A percentile compares a stretch with the other conserved stretches of the same genome.
phyloP scores from a whole-genome alignment of 306 rosid species.

The Trifolium subterraneum region DNA sequence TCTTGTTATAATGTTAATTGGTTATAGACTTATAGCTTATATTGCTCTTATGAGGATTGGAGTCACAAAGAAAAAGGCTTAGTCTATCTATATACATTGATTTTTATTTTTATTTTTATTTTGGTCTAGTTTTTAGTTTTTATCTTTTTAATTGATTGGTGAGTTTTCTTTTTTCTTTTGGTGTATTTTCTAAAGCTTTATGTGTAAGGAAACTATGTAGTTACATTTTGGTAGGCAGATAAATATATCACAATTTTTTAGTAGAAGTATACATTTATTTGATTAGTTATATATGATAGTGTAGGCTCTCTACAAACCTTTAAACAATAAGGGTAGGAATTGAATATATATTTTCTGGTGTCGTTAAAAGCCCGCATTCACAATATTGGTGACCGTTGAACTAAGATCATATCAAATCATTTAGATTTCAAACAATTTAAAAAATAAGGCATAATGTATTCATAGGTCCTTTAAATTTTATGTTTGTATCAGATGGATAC shows the following conservation, averaged over 20 bases:
- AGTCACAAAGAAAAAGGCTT: conserved; percentile 41
- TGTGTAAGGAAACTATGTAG: not conserved
- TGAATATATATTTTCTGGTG: too few relatives aligned
- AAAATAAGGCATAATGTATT: too few relatives aligned
- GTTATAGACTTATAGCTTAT: conserved; percentile 72
- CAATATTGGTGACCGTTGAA: too few relatives aligned
- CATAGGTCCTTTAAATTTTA: too few relatives aligned
- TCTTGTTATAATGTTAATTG: conserved; percentile 60
- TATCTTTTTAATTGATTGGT: not conserved
- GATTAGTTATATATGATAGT: not conserved
- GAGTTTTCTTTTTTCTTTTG: not conserved
- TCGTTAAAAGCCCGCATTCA: too few relatives aligned
- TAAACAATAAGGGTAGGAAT: too few relatives aligned
- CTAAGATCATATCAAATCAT: too few relatives aligned
- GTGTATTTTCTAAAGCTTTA: not conserved
- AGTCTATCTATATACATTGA: not conserved
- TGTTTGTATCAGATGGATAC: too few relatives aligned
- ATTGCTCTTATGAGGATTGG: conserved; percentile 73
- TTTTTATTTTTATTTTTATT: too few relatives aligned
- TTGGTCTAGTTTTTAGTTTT: not conserved
- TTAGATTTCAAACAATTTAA: too few relatives aligned
- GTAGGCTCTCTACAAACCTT: too few relatives aligned
- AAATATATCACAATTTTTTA: not conserved
- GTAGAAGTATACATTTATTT: not conserved
- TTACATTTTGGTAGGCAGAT: not conserved